A percentile compares a stretch with the other conserved stretches of the same genome.
Conservation (phyloP, 306 rosid species). For the Castanea mollissima region DNA sequence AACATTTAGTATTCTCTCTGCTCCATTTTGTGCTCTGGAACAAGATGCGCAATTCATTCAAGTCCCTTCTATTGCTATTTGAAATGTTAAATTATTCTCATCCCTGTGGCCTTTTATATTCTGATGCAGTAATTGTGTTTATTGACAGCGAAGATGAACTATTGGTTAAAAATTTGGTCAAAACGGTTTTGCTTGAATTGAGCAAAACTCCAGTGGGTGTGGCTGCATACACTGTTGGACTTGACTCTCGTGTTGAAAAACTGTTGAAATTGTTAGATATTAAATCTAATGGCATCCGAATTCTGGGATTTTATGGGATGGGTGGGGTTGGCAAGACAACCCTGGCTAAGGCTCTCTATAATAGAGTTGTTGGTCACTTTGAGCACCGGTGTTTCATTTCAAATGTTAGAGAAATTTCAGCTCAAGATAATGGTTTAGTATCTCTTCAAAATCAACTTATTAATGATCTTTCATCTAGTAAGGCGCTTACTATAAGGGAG, state of each 20-base stretch:
- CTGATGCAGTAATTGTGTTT: neutral
- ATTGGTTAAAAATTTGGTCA: constrained; percentile 27
- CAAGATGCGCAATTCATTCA: no score
- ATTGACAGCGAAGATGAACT: constrained; percentile 23
- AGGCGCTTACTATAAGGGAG: neutral
- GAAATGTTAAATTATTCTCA: no score
- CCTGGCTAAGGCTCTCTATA: constrained; percentile 57
- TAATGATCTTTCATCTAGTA: constrained; percentile 16
- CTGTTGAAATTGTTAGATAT: constrained; percentile 26
- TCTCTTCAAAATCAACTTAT: constrained; percentile 38
- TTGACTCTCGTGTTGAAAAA: constrained; percentile 35
- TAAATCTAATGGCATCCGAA: constrained; percentile 33
- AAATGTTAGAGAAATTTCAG: constrained; percentile 40
- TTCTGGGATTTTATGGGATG: constrained; percentile 56
- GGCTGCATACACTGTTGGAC: constrained; percentile 49
- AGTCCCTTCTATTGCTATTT: no score
- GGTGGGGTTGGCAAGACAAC: constrained; percentile 81
- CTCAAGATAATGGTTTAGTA: constrained; percentile 34
- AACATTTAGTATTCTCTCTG: no score
- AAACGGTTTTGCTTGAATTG: constrained; percentile 38
- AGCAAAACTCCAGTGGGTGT: constrained; percentile 41
- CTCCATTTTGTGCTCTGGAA: no score
- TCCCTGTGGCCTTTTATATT: no score
- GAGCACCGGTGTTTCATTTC: constrained; percentile 47
- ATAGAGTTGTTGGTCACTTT: constrained; percentile 39